phyloP scores from a whole-genome alignment of 306 rosid species.

The Trifolium subterraneum region DNA sequence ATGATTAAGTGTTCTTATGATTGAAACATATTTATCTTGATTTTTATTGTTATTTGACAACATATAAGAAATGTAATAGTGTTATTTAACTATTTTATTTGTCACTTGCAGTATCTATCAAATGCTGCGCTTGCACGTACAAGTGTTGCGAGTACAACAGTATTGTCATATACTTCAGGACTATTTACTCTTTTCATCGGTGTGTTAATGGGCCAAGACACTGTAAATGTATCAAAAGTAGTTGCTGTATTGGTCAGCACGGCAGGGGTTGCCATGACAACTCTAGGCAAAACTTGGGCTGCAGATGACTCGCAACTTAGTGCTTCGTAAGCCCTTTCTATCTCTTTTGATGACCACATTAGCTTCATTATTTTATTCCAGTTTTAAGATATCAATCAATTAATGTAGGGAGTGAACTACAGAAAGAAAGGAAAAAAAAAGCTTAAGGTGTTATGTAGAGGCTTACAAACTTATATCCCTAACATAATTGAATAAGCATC shows the following conservation, averaged over 20 bases:
- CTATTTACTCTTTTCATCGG: constrained; percentile 96
- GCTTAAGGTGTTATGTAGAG: no score
- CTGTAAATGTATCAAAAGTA: constrained; percentile 77
- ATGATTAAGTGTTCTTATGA: not conserved
- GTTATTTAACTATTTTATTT: constrained; percentile 2
- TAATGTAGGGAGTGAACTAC: no score
- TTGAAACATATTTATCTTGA: not conserved
- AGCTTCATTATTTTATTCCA: constrained; percentile 8
- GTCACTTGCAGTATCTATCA: constrained; percentile 81
- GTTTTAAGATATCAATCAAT: not conserved
- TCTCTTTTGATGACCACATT: constrained; percentile 29
- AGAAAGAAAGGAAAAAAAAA: no score
- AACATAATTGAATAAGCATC: not conserved
- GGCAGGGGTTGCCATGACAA: constrained; percentile 95
- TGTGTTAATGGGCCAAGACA: constrained; percentile 84
- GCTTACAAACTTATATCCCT: not conserved
- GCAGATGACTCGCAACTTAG: constrained; percentile 65
- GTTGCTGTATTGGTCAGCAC: constrained; percentile 93
- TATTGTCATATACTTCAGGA: constrained; percentile 95
- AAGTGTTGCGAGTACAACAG: constrained; percentile 98
- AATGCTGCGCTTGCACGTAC: constrained; percentile 99
- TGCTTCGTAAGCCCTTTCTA: constrained; percentile 61
- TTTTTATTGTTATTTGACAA: not conserved
- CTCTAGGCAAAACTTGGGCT: constrained; percentile 97
- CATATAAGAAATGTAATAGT: no score